Evolutionary conservation across 768 basidiomycete species (phyloP).

Genomic region (Naematelia encephala): DNA sequence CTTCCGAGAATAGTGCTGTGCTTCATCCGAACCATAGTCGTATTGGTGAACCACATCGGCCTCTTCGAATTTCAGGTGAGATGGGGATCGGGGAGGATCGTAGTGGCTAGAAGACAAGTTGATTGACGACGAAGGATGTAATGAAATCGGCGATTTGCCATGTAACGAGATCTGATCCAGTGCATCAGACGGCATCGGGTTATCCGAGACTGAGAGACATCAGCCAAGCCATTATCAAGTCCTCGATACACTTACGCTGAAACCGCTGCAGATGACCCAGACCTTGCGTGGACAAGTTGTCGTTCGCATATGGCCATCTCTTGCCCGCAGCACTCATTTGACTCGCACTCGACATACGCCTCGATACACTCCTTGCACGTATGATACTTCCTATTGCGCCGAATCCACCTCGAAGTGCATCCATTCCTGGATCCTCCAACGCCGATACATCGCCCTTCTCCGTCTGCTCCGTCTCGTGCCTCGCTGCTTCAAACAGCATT

Average conservation of each 20-base stretch:
- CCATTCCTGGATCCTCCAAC: slow-evolving; percentile 87
- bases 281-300: slow-evolving; percentile 47
- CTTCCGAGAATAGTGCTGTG: background rate
- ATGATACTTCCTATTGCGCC: slow-evolving; percentile 90
- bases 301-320: slow-evolving; percentile 24
- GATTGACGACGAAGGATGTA: slow-evolving; percentile 2
- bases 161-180: slow-evolving; percentile 48
- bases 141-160: slow-evolving; percentile 2
- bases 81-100: background rate
- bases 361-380: slow-evolving; percentile 46
- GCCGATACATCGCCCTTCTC: slow-evolving; percentile 69
- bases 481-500: slow-evolving; percentile 81
- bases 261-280: slow-evolving; percentile 66
- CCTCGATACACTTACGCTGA: slow-evolving; percentile 54
- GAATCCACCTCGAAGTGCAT: slow-evolving; percentile 83
- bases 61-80: slow-evolving; percentile 43
- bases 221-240: background rate
- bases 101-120: background rate
- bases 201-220: slow-evolving; percentile 63
- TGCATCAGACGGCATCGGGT: slow-evolving; percentile 64
- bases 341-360: slow-evolving; percentile 36
- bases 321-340: slow-evolving; percentile 26
- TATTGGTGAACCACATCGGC: slow-evolving; percentile 50
- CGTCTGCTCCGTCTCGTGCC: slow-evolving; percentile 62
- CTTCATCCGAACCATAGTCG: slow-evolving; percentile 19